A percentile compares a stretch with the other conserved stretches of the same genome.
Conservation (phyloP, 2,329 filamentous ascomycete species). For the Cytospora chrysosperma region DNA sequence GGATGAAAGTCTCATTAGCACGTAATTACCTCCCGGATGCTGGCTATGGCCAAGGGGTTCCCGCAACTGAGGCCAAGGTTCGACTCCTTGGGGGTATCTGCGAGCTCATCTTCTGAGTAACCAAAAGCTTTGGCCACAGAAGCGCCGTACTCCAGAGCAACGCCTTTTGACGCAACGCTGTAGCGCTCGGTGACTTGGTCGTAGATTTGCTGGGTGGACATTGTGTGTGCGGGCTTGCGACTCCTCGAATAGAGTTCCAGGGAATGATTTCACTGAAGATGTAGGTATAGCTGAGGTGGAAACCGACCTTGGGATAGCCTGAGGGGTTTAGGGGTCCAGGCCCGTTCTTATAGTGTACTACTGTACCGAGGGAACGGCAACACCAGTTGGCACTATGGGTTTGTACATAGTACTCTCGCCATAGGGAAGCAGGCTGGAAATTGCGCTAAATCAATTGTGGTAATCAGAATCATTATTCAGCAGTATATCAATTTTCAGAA, state of each 20-base stretch:
- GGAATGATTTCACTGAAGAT: neutral
- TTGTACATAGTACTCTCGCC: no score
- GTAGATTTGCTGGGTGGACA: conserved; percentile 37
- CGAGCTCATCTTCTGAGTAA: conserved; percentile 49
- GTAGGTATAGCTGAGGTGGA: neutral
- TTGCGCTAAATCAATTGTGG: no score
- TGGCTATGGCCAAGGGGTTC: conserved; percentile 51
- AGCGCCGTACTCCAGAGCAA: conserved; percentile 35
- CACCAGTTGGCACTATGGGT: no score
- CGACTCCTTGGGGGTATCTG: conserved; percentile 43
- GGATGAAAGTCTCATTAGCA: neutral
- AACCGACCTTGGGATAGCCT: no score
- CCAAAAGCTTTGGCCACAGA: conserved; percentile 52
- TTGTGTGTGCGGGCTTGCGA: neutral
- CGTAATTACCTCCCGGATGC: conserved; percentile 40
- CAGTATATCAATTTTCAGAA: no score
- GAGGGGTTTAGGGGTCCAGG: no score
- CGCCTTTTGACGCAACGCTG: conserved; percentile 33
- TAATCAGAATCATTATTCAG: no score
- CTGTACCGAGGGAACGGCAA: no score
- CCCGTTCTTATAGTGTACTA: no score
- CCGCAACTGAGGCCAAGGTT: conserved; percentile 56
- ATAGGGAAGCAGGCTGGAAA: no score
- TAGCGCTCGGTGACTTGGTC: conserved; percentile 37
- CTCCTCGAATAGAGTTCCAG: neutral